Percentiles rank a stretch among this genome's conserved stretches.
Conservation (phyloP, 192 early-diverging fungal species). For the Linderina pennispora region DNA sequence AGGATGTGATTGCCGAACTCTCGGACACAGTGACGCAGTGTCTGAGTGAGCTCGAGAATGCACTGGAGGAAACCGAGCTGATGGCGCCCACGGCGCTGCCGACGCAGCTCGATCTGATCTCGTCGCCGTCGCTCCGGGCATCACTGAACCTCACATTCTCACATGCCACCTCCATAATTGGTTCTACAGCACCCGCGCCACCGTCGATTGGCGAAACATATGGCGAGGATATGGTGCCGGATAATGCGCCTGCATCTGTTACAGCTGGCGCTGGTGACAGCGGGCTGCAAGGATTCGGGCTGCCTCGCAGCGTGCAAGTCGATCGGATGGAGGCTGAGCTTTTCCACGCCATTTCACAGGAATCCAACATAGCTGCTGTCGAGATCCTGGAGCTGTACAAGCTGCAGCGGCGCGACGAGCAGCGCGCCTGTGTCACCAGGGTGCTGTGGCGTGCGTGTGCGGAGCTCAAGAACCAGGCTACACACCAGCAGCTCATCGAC, state of each 20-base stretch:
- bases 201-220: conserved; percentile 37
- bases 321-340: conserved; percentile 40
- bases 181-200: neutral
- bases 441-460: conserved; percentile 44
- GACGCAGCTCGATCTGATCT: conserved; percentile 16
- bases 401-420: conserved; percentile 35
- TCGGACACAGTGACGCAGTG: conserved; percentile 69
- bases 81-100: conserved; percentile 17
- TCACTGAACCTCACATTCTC: neutral
- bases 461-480: conserved; percentile 27
- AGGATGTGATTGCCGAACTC: conserved; percentile 83
- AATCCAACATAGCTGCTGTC: conserved; percentile 1
- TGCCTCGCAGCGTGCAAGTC: conserved; percentile 29
- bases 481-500: conserved; percentile 54
- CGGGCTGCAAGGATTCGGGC: conserved; percentile 17
- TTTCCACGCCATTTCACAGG: conserved; percentile 19
- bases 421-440: conserved; percentile 25
- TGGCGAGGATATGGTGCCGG: conserved; percentile 21
- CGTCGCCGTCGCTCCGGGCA: conserved; percentile 30
- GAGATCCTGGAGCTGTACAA: conserved; percentile 12
- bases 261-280: conserved; percentile 17
- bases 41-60: conserved; percentile 71
- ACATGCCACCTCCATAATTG: too few species aligned
- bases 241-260: neutral
- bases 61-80: conserved; percentile 43